phyloP scores from a whole-genome alignment of 495 filamentous ascomycete genomes.

The Annulohypoxylon bovei region DNA sequence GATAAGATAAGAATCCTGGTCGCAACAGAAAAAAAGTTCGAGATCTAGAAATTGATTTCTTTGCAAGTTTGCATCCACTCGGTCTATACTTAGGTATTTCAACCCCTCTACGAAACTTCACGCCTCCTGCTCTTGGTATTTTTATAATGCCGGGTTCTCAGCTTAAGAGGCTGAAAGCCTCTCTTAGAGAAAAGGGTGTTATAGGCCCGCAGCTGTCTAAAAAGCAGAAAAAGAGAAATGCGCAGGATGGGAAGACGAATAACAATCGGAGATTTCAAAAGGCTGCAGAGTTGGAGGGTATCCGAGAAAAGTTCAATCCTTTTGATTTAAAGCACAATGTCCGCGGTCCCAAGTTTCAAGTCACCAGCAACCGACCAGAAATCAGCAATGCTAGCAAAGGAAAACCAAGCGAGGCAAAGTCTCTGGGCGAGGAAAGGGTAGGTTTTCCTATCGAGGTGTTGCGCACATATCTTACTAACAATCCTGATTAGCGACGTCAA shows the following conservation, averaged over 20 bases:
- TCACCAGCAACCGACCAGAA: conserved; percentile 68
- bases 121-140: neutral
- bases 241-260: conserved; percentile 67
- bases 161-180: conserved; percentile 92
- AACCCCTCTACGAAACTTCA: neutral
- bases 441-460: conserved; percentile 42
- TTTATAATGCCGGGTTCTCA: conserved; percentile 88
- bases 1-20: conserved; percentile 28
- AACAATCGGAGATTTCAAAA: conserved; percentile 78
- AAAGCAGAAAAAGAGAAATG: conserved; percentile 82
- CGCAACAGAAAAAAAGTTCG: conserved; percentile 37
- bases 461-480: neutral
- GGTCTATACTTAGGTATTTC: neutral
- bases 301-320: conserved; percentile 95
- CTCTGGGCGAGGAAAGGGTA: conserved; percentile 86
- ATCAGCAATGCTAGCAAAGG: conserved; percentile 61
- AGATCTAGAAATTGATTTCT: neutral
- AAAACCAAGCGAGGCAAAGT: conserved; percentile 84
- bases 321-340: conserved; percentile 86
- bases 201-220: conserved; percentile 90
- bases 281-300: conserved; percentile 77
- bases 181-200: conserved; percentile 85
- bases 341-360: conserved; percentile 77
- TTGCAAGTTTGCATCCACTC: conserved; percentile 2
- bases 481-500: conserved; percentile 66